These are phyloP conservation scores for Leucaena leucocephala DNA, from an alignment of 306 rosid genomes.

Conservation along the genomic window DNA sequence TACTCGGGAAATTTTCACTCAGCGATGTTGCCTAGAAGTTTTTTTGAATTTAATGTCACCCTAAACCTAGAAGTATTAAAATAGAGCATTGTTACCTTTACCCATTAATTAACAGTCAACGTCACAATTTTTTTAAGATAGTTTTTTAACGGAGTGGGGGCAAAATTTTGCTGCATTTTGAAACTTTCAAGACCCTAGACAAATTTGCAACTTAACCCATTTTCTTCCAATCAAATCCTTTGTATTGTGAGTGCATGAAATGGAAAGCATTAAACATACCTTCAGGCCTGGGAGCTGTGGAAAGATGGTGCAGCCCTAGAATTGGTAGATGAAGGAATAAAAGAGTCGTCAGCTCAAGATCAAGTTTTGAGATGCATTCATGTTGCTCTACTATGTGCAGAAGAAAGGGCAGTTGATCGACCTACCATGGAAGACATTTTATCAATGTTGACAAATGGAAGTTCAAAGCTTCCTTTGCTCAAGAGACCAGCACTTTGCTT, in stretches of 20 bases:
- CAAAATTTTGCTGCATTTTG: too few species aligned
- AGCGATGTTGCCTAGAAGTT: too few species aligned
- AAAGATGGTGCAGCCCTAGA: neutral
- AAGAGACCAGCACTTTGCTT: conserved; percentile 25
- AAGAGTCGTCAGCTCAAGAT: neutral
- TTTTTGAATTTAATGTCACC: too few species aligned
- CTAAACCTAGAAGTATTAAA: too few species aligned
- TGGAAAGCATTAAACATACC: neutral
- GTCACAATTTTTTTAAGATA: too few species aligned
- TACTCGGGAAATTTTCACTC: too few species aligned
- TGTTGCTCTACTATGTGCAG: conserved; percentile 19
- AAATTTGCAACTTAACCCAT: too few species aligned
- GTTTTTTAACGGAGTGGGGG: too few species aligned
- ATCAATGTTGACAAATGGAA: conserved; percentile 21
- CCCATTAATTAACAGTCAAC: too few species aligned
- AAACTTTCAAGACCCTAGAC: too few species aligned
- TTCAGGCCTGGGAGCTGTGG: conserved; percentile 40
- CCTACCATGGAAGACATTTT: conserved; percentile 23
- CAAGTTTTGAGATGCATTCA: conserved; percentile 23
- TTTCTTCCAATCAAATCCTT: neutral
- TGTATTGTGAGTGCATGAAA: neutral
- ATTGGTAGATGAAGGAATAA: conserved; percentile 26
- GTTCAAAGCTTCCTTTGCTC: neutral
- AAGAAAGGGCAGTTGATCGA: neutral
- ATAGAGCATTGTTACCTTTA: too few species aligned